Evolutionary conservation across 1,284 basidiomycete species (phyloP).

Genomic region (Austropuccinia psidii): DNA sequence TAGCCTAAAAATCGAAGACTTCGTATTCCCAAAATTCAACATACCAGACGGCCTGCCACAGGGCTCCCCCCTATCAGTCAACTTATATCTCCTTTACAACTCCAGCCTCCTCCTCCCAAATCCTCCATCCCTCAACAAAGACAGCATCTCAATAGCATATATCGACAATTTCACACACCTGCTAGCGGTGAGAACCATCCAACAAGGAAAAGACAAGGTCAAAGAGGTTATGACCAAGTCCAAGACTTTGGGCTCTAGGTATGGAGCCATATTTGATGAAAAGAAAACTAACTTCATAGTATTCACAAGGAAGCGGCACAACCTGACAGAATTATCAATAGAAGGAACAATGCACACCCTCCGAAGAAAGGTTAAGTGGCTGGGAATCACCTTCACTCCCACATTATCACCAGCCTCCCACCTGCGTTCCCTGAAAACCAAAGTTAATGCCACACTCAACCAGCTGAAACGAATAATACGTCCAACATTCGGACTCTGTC

Average conservation of each 20-base stretch:
- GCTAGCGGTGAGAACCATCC: background rate
- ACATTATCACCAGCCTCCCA: background rate
- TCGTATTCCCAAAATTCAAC: background rate
- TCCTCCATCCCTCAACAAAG: background rate
- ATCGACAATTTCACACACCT: conserved; percentile 15
- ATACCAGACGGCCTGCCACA: conserved; percentile 3
- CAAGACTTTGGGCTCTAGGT: background rate
- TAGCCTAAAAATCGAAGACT: background rate
- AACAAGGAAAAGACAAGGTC: background rate
- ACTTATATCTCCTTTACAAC: conserved; percentile 17
- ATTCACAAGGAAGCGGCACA: background rate
- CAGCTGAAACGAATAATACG: background rate
- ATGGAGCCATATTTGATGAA: conserved; percentile 16
- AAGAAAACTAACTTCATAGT: conserved; percentile 1
- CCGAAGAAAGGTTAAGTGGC: background rate
- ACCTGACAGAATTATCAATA: background rate
- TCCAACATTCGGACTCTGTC: background rate
- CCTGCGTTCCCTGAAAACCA: background rate
- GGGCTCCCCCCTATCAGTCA: background rate
- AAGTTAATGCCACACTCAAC: background rate
- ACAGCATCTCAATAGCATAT: conserved; percentile 7
- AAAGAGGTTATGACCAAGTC: background rate
- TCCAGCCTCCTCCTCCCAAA: background rate
- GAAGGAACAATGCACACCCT: background rate
- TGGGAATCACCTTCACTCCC: background rate